Evolutionary conservation across 352 stramenopile genomes (phyloP), one percentile per base, ranked within the genome.

Genomic region (Phytophthora lateralis): DNA sequence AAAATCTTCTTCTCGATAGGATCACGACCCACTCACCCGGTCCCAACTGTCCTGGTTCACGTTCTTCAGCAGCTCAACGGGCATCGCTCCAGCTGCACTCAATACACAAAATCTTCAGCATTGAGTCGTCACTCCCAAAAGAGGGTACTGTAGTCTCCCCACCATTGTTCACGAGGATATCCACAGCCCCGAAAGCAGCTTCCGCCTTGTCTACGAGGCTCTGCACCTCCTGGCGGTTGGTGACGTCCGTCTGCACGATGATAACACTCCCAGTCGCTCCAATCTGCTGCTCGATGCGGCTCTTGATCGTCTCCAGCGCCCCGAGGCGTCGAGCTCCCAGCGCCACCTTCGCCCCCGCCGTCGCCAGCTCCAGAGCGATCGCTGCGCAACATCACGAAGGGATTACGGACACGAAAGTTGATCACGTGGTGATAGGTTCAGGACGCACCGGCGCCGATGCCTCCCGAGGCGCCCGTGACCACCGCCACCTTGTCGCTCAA

Each of bases 31-130:
- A 32, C 58, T 46, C 27, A 76, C 69, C 42, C 71, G 74, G 48
- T 97, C 84, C 91, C 93, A 98, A 62, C 95, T 91, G 71, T 97
- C 91, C 73, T 95, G 82, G 53, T 95, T 85, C 17, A 87, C 74
- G 68, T 97, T 96, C 67, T 94, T 84, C 71, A 98, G 80, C 41
- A 93, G 71, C 27, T 95, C 94, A 61, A 96, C 97, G 39, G 94
- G 93, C 93, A 98, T 98, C 45, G 98, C 88, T 14, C 93, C 93
- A 47, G 93, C 90, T 89, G 21, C 6, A 62, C 0, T 32, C 1
- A 38, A 38, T 17, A 26, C 15, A 6, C 20, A 30, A 32, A 21
- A 39, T 11, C 27, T 58, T 38, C 42, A 47, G 18, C 11, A 55
- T 34, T 8, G n/a, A 20, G 4, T 12, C 15, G 2, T 9, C 14